Evolutionary conservation across 345 rosid species (phyloP).

Genomic region (Eucalyptus curtisii): DNA sequence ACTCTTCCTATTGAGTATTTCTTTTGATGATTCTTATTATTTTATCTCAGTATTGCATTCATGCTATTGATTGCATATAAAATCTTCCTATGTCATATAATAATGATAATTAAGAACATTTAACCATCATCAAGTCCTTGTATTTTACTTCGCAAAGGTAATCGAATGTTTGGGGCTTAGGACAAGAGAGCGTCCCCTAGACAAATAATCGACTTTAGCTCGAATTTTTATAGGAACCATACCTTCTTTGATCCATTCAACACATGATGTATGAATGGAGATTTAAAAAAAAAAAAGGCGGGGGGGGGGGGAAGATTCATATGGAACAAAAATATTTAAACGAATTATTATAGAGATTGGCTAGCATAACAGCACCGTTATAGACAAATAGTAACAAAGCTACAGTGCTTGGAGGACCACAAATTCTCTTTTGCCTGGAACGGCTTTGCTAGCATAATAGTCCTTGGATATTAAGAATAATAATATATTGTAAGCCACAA

Average conservation of each 20-base stretch:
- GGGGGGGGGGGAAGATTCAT: background rate
- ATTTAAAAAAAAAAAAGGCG: background rate
- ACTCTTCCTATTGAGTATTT: background rate
- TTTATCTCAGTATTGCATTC: background rate
- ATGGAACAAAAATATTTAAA: background rate
- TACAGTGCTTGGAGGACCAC: background rate
- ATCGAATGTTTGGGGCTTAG: background rate
- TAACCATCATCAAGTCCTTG: background rate
- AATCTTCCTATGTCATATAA: background rate
- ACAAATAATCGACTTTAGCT: background rate
- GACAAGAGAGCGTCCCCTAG: background rate
- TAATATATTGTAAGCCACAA: accelerated
- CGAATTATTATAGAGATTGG: background rate
- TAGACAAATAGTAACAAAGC: background rate
- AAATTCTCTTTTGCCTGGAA: background rate
- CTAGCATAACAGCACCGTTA: background rate
- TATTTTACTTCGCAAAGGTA: background rate
- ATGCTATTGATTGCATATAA: background rate
- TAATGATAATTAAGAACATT: background rate
- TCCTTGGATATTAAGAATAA: too few relatives aligned
- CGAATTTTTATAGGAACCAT: background rate
- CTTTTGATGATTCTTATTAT: background rate
- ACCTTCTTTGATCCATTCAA: background rate
- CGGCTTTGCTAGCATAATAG: too few relatives aligned
- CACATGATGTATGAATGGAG: background rate